Evolutionary conservation across 371 early-diverging fungal species (phyloP), one percentile per base, ranked within the genome.

Genomic region (Apophysomyces elegans): DNA sequence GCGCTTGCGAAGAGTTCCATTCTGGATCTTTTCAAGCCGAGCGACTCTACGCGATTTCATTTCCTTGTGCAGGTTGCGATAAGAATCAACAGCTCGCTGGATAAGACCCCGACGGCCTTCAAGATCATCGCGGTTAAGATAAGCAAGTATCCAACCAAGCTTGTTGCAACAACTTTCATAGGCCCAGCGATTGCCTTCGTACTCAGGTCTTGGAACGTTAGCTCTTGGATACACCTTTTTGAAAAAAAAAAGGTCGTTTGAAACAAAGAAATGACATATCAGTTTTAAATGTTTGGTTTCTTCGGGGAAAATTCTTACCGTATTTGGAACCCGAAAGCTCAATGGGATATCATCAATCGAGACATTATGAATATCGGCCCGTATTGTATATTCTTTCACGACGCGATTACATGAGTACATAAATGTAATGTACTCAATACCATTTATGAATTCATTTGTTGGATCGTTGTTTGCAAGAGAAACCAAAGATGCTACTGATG

Each of bases 31-130:
- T 71, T 94, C 92, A 74, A 92, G 86, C 37, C 92, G 78, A 5
- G 90, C 84, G 6, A 93, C 88, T 37, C 94, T 80, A 37, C 93
- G 79, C 38, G 88, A 90, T 56, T 92, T 85, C 64, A 88, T 80
- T 36, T 89, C 87, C n/a, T 89, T 88, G 68, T 89, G 88, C n/a
- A 91, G 86, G 60, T 95, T 91, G 50, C 96, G 84, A 64, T 91
- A 96, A 18, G 90, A 91, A 70, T 97, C 96, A 0, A 97, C 97
- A 0, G 96, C 95, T 0, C 96, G 83, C 71, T 97, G 97, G 38
- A 97, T 84, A 32, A 96, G 79, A 26, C 97, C 97, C 38, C 96
- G 85, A 26, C 90, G 86, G 1, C 90, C 95, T 60, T 86, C 81
- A n/a, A 95, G 84, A 47, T 90, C 77, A 14, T 86, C 86, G 43